Base-by-base conservation (phyloP, 768 basidiomycete species). In the Kwoniella europaea region DNA sequence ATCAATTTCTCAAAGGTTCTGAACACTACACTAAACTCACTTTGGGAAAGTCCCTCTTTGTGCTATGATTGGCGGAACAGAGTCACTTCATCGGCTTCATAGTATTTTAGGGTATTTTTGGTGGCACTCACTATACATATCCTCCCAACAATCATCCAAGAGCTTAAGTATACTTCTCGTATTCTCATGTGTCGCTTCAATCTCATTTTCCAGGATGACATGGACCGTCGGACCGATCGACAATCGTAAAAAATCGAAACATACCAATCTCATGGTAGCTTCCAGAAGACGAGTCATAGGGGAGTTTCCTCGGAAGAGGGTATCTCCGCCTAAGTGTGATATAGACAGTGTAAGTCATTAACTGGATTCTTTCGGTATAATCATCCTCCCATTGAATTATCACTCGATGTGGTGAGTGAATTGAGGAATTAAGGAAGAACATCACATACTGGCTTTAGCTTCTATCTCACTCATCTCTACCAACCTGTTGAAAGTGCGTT, bases 221-320 rank as follows among this genome's bases (percentile, higher is more conserved):
- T 10, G 44, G 3, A 68, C 54, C 1, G 74, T 75, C 13, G 67
- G 63, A 12, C 71, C 70, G 4, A 75, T 68, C 2, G 70, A 68
- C 10, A 22, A 27, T 12, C 44, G 18, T 10, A 75, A 50, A 27
- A 75, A 72, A 18, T 67, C 68, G 6, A 42, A 29, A 41, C 69
- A 68, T 1, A 59, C 42, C 16, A 75, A 55, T 22, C 74, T 52
- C 71, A 75, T 69, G 1, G 65, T 55, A 43, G 74, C 53, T 58
- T 75, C 74, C 18, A 75, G 64, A 3, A 70, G 35, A 22, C 72
- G 61, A 10, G 74, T 60, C 16, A 75, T 52, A 1, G 74, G 74
- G 16, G 74, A 69, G 35, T 70, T 71, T 5, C 62, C 62, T 56
- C 74, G 43, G 61, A 75, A 72, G 16, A 75, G 57, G 27, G 71